Conservation (phyloP, 805 yeast species). For the Wickerhamiella siamensis region DNA sequence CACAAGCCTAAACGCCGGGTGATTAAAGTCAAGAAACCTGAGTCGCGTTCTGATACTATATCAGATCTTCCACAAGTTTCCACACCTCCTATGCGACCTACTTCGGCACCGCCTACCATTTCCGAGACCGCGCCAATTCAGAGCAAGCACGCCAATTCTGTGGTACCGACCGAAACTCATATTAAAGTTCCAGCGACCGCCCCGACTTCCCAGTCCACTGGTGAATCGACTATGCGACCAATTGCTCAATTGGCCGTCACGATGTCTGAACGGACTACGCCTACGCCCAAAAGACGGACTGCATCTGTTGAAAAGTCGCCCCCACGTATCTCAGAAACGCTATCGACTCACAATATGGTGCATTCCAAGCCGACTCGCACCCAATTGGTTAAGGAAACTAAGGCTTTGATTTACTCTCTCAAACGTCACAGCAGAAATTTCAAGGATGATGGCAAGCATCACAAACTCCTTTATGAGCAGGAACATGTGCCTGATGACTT, state of each 20-base stretch:
- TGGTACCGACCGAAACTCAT: too few species aligned
- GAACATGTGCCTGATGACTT: constrained; percentile 8
- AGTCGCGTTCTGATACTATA: not conserved
- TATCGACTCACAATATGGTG: too few species aligned
- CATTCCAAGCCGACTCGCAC: not conserved
- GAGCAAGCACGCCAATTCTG: too few species aligned
- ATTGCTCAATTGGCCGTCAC: too few species aligned
- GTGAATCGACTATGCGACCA: too few species aligned
- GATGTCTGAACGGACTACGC: not conserved
- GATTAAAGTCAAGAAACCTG: constrained; percentile 13
- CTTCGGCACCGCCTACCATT: not conserved
- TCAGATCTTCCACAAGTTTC: not conserved
- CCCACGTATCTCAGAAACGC: too few species aligned
- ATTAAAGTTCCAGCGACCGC: too few species aligned
- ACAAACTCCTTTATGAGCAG: not conserved
- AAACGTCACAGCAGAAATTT: not conserved
- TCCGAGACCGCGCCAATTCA: not conserved
- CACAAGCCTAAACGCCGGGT: constrained; percentile 22
- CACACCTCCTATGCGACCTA: constrained; percentile 1
- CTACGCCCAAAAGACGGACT: not conserved
- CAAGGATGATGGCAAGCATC: not conserved
- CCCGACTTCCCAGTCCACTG: too few species aligned
- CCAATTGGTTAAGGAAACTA: not conserved
- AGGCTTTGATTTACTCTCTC: not conserved
- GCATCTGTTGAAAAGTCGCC: not conserved